A percentile compares a stretch with the other conserved stretches of the same genome.
Conservation (phyloP, 306 rosid species). For the Begonia masoniana region DNA sequence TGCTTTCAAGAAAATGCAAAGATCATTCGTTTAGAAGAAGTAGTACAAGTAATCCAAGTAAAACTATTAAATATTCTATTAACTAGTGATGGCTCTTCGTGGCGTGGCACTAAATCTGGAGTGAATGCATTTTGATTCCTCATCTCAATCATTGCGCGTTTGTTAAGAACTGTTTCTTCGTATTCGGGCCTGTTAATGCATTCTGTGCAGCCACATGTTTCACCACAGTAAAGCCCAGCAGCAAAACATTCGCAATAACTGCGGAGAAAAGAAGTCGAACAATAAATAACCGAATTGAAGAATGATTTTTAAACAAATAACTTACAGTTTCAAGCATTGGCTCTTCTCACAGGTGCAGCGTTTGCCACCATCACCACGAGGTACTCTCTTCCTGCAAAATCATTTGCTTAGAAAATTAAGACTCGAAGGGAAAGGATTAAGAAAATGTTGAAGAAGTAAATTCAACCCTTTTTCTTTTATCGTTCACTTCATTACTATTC, state of each 20-base stretch:
- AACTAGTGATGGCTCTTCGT: background rate
- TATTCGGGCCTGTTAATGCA: background rate
- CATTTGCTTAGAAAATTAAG: no score
- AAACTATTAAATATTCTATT: background rate
- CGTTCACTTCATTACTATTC: no score
- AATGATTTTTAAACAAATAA: background rate
- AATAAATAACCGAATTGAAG: background rate
- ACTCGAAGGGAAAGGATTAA: no score
- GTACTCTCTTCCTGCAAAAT: background rate
- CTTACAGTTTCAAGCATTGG: conserved; percentile 4
- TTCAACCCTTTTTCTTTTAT: no score
- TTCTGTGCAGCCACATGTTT: background rate
- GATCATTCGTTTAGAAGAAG: background rate
- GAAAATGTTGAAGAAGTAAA: no score
- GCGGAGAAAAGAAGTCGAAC: background rate
- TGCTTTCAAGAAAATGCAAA: background rate
- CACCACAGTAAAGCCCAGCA: background rate
- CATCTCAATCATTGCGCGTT: background rate
- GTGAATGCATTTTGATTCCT: conserved; percentile 2
- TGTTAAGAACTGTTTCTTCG: background rate
- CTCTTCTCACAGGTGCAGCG: background rate
- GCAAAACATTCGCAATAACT: conserved; percentile 4
- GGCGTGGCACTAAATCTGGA: background rate
- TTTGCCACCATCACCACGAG: background rate
- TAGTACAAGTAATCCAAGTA: background rate